Conservation (phyloP, 2,329 filamentous ascomycete species). For the Paraphaeosphaeria minitans region DNA sequence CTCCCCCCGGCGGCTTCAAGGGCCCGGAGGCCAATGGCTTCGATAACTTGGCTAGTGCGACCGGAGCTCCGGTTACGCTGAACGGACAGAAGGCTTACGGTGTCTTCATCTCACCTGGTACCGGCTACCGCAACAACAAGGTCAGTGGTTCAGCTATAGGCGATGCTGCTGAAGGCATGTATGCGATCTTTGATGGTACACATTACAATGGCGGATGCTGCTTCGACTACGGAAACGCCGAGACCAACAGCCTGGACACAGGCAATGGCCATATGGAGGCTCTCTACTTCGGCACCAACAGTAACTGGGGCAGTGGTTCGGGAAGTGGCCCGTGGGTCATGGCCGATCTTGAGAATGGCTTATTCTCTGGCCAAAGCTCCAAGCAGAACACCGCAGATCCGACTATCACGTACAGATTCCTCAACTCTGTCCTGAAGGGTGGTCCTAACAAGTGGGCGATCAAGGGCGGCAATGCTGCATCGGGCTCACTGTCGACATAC, state of each 20-base stretch:
- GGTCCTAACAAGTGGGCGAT: constrained; percentile 63
- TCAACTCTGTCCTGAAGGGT: constrained; percentile 64
- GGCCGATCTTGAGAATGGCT: constrained; percentile 70
- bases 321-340: constrained; percentile 70
- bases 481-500: constrained; percentile 62
- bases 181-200: constrained; percentile 64
- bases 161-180: constrained; percentile 64
- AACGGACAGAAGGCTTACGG: constrained; percentile 68
- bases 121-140: constrained; percentile 66
- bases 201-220: constrained; percentile 64
- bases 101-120: constrained; percentile 65
- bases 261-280: constrained; percentile 72
- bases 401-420: constrained; percentile 60
- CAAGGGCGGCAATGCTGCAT: constrained; percentile 61
- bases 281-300: constrained; percentile 66
- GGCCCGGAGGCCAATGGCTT: constrained; percentile 63
- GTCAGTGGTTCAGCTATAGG: constrained; percentile 59
- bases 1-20: constrained; percentile 61
- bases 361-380: constrained; percentile 62
- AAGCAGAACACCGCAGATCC: constrained; percentile 59
- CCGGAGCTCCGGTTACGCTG: constrained; percentile 65
- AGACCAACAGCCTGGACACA: constrained; percentile 50
- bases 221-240: constrained; percentile 53
- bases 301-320: constrained; percentile 60
- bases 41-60: constrained; percentile 65